phyloP scores from a whole-genome alignment of 2,329 filamentous ascomycete genomes.

The Phialophora expanda region DNA sequence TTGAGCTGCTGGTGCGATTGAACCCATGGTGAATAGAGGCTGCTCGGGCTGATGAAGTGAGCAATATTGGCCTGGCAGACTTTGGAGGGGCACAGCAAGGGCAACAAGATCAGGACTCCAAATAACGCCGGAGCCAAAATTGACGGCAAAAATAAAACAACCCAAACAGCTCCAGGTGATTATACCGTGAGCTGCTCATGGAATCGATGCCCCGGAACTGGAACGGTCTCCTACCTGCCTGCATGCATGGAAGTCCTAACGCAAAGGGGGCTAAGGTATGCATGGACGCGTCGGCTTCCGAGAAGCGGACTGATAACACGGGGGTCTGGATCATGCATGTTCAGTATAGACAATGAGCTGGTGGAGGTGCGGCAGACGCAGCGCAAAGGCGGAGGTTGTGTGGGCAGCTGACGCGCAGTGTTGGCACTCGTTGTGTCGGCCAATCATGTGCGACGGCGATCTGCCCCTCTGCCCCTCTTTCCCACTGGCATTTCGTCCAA shows the following conservation, averaged over 20 bases:
- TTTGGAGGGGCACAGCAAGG: neutral
- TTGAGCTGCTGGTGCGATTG: conserved; percentile 12
- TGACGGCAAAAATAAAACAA: neutral
- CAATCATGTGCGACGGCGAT: conserved; percentile 3
- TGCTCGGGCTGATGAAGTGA: neutral
- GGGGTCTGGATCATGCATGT: conserved; percentile 1
- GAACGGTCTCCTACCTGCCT: neutral
- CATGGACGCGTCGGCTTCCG: neutral
- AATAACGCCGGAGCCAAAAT: neutral
- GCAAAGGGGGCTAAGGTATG: neutral
- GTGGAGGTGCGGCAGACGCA: neutral
- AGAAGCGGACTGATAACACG: neutral
- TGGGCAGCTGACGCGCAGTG: neutral
- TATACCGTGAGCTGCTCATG: conserved; percentile 9
- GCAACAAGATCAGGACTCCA: neutral
- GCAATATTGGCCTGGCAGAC: neutral
- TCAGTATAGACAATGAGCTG: neutral
- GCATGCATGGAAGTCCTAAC: neutral
- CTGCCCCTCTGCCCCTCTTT: neutral
- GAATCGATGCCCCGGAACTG: conserved; percentile 13
- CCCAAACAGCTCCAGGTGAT: neutral
- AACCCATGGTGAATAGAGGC: conserved; percentile 5
- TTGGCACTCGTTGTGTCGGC: neutral
- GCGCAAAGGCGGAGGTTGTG: neutral
- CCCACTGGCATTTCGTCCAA: neutral